phyloP scores from a whole-genome alignment of 169 alveolate species.

The Amoebophrya sp. region DNA sequence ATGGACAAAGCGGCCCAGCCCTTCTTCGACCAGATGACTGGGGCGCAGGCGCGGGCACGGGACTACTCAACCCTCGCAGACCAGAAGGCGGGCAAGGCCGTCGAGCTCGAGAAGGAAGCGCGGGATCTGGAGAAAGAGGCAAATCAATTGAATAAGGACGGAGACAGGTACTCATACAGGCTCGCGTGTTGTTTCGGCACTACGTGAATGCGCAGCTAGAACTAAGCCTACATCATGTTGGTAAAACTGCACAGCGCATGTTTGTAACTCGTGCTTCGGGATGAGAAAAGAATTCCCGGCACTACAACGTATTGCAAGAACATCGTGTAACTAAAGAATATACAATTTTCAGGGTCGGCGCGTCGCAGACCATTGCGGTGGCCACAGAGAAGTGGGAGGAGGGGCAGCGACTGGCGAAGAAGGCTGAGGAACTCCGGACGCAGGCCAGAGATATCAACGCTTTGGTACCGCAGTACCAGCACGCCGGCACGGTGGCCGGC shows the following conservation, averaged over 20 bases:
- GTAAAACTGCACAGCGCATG: too few species aligned
- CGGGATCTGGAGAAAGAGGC: not conserved
- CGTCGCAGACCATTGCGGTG: not conserved
- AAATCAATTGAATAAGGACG: not conserved
- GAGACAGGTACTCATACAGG: not conserved
- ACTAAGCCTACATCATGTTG: too few species aligned
- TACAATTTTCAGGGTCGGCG: not conserved
- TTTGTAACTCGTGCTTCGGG: too few species aligned
- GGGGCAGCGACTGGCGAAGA: slow-evolving; percentile 6
- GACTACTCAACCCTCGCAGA: not conserved
- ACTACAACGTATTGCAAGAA: too few species aligned
- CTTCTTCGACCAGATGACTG: not conserved
- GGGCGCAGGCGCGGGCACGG: not conserved
- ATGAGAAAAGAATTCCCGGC: too few species aligned
- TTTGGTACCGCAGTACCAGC: not conserved
- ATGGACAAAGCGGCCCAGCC: slow-evolving; percentile 1
- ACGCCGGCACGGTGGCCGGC: not conserved
- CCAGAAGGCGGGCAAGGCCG: not conserved
- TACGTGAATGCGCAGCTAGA: too few species aligned
- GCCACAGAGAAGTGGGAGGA: not conserved
- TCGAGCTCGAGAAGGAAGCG: not conserved
- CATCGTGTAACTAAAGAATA: too few species aligned
- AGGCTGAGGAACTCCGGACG: not conserved
- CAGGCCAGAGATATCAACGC: not conserved
- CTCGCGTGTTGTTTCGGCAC: too few species aligned